Evolutionary conservation across 2,329 filamentous ascomycete species (phyloP), one percentile per base, ranked within the genome.

Genomic region (Exophiala mesophila): DNA sequence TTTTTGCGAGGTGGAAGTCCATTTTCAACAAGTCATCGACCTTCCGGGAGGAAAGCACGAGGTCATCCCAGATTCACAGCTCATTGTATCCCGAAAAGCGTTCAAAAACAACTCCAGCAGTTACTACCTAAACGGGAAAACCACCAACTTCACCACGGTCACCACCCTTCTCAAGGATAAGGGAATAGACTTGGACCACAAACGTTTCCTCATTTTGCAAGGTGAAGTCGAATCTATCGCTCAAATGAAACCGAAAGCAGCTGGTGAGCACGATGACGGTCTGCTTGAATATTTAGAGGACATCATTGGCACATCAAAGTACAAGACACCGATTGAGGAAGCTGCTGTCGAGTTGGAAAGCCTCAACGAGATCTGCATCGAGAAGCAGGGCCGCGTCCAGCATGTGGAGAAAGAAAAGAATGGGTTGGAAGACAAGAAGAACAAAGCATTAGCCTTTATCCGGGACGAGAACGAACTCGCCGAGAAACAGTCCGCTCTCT

Each of bases 101-200:
- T 98, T 98, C 77, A 92, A 88, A 64, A 98, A 97, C 68, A 98
- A 97, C 65, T 83, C 86, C 7, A 97, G 90, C 77, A 94, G 92
- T 65, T 98, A 98, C 68, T 97, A 94, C 67, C 94, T 98, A 70
- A 88, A 98, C 59, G 80, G 78, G 52, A 86, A 84, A 56, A 82
- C 85, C 49, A 95, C 90, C 23, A 94, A 86, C 59, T 98, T 96
- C 62, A 97, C 89, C 0, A 77, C 82, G 0, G 92, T 98, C 19
- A 96, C 89, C 0, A 87, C 83, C 0, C 72, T 98, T 10, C 77
- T 98, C 6, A 84, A 84, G 44, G 88, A 88, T 16, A 81, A 86
- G 17, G 94, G 92, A 2, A 86, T 98, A 12, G 92, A 98, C 67
- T 74, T 98, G 16, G 92, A 98, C 59, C 92, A 98, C 69, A 98